Base-by-base conservation (phyloP, 1,284 basidiomycete genomes). In the Wolfiporia cocos region DNA sequence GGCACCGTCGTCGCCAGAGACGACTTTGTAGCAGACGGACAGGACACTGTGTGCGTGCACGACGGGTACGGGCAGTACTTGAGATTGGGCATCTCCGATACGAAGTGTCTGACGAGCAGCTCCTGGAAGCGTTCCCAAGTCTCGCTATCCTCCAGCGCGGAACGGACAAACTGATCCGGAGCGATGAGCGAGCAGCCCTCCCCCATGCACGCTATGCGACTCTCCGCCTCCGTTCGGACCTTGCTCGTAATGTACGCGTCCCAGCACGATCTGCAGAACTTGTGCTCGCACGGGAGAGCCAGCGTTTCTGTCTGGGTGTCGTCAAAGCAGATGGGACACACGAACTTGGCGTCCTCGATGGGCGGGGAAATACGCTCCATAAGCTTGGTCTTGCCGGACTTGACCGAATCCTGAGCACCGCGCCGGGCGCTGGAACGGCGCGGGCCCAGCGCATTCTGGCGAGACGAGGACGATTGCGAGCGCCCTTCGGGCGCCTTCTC, bases 1-100 rank as follows among this genome's bases (percentile, higher is more conserved):
- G 95, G 95, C 0, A 98, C 92, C 37, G 92, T 68, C 14, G 81
- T 80, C 45, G 82, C 74, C 34, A 97, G 73, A 47, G 88, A 79
- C 3, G 79, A 70, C 55, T 82, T 83, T 30, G 80, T 79, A 4
- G 88, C 75, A 1, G 75, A 53, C 10, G 83, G 77, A 66, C 94
- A 97, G 43, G 90, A 87, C 37, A 98, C 86, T 3, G 94, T 93
- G 58, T 91, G 85, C 22, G 87, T 85, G 66, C 86, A 90, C 17
- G 76, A 75, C 1, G 87, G 86, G 53, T 85, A 85, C 3, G 95
- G 95, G 62, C 95, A 99, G 74, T 91, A 99, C 61, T 92, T 87
- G 55, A 98, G 73, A 43, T 78, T 81, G 23, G 77, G 69, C 62
- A 86, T 87, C 62, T 90, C 90, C 23, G 81, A 81, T 12, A 99